These are phyloP conservation scores for Moniliella sp. DNA, from an alignment of 1,284 basidiomycete species.

Conservation along the genomic window DNA sequence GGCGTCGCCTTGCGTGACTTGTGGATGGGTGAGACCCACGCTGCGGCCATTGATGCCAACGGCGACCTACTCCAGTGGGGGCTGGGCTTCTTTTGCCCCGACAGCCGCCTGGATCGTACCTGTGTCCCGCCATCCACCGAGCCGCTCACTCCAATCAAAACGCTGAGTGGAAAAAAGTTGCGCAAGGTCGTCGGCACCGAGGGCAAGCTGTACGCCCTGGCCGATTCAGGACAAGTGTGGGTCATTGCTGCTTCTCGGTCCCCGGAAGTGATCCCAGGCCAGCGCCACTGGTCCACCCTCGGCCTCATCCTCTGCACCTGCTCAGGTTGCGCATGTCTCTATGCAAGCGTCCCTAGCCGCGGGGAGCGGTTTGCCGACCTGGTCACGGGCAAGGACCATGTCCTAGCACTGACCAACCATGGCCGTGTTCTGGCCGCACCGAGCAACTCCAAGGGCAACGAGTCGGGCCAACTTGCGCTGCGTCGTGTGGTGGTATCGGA, in stretches of 20 bases:
- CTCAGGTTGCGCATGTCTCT: no score
- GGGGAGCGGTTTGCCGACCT: slow-evolving; percentile 13
- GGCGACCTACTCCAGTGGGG: slow-evolving; percentile 44
- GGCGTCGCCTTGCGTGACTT: slow-evolving; percentile 26
- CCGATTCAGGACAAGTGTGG: slow-evolving; percentile 21
- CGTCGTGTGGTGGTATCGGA: slow-evolving; percentile 5
- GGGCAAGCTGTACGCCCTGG: slow-evolving; percentile 23
- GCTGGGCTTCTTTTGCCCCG: slow-evolving; percentile 25
- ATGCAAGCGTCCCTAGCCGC: slow-evolving; percentile 7
- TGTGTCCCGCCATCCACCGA: slow-evolving; percentile 11
- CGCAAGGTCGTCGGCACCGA: slow-evolving; percentile 20
- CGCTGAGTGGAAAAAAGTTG: slow-evolving; percentile 24
- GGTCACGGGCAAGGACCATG: slow-evolving; percentile 48
- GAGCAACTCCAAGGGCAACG: slow-evolving; percentile 54
- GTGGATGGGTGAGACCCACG: slow-evolving; percentile 21
- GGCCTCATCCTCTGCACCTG: no score
- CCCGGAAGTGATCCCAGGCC: background rate
- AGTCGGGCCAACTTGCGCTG: slow-evolving; percentile 58
- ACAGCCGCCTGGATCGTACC: slow-evolving; percentile 12
- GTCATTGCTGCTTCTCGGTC: slow-evolving; percentile 20
- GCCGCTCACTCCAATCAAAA: slow-evolving; percentile 14
- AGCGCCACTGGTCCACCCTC: no score
- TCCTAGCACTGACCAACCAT: slow-evolving; percentile 59
- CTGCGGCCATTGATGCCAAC: slow-evolving; percentile 36
- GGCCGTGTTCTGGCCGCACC: slow-evolving; percentile 65